Evolutionary conservation across 176 grass and related monocot genomes (phyloP).

Genomic region (Musa troglodytarum): DNA sequence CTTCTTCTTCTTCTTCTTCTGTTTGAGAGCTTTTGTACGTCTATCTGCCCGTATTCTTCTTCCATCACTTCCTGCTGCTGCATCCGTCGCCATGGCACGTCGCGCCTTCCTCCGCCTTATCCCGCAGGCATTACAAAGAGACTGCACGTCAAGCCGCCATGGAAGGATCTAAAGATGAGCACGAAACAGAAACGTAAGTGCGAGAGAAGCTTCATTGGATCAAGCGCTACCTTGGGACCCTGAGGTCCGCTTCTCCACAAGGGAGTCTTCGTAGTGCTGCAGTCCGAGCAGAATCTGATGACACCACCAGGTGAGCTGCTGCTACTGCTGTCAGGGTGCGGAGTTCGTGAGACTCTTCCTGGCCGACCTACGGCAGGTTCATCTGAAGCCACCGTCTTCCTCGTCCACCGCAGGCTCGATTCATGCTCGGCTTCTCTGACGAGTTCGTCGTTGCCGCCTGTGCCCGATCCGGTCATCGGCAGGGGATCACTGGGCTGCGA

Average conservation of each 20-base stretch:
- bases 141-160: background rate
- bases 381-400: slow-evolving; percentile 1
- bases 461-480: background rate
- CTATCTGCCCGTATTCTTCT: background rate
- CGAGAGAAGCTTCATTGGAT: background rate
- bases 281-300: slow-evolving; percentile 10
- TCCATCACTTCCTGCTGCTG: background rate
- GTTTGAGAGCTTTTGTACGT: background rate
- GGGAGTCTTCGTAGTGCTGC: slow-evolving; percentile 5
- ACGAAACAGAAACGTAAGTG: too few species aligned
- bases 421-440: background rate
- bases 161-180: too few species aligned
- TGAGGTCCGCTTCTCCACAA: slow-evolving; percentile 13
- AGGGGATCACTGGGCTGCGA: too few species aligned
- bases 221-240: background rate
- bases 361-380: background rate
- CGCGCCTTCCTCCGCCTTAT: slow-evolving; percentile 4
- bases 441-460: background rate
- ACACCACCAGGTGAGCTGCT: background rate
- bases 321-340: background rate
- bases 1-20: background rate
- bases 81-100: background rate
- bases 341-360: background rate
- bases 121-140: slow-evolving; percentile 15
- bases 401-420: background rate